Evolutionary conservation across 345 rosid species (phyloP), one percentile per base, ranked within the genome.

Genomic region (Brassica incana): DNA sequence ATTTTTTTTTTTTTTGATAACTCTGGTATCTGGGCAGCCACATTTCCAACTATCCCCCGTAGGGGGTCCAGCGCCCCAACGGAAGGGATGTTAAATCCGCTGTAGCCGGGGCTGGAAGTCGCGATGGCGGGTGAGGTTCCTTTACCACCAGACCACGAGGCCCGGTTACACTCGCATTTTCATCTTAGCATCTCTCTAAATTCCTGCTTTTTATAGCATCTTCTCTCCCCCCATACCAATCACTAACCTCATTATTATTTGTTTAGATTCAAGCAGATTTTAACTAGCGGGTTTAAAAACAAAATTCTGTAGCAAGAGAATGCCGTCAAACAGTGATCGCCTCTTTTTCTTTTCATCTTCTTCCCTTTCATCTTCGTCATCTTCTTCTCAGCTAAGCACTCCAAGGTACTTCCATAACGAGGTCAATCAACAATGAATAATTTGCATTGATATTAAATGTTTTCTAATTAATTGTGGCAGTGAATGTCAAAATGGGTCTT

Each of bases 341-440:
- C 54, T 16, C 8, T 48, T 62, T 30, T 74, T 62, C 11, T 63
- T 69, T 54, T 84, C 88, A 52, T 86, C 85, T 67, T 81, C 89
- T 68, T 79, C 78, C 12, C 69, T 67, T 32, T 48, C 78, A 38
- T 79, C 88, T 36, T 84, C 78, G 8, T 74, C 90, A 62, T 84
- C 89, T 73, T 85, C 85, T 79, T 72, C 85, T 3, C 82, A 70
- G 7, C 77, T 65, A 12, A 83, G 74, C 74, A 78, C 84, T 59
- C 73, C 81, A 64, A 80, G 88, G 89, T 88, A 58, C 8, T 65
- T 71, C 30, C 61, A 27, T 38, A n/a, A 12, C 9, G 4, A 73
- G 29, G 11, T 45, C 38, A 58, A 40, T 8, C 15, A 67, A 29
- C 54, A 48, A 11, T 45, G 12, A 73, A 2, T 30, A 14, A 80